These are phyloP conservation scores for Trichophaea hybrida DNA, from an alignment of 2,329 filamentous ascomycete genomes.

Conservation along the genomic window DNA sequence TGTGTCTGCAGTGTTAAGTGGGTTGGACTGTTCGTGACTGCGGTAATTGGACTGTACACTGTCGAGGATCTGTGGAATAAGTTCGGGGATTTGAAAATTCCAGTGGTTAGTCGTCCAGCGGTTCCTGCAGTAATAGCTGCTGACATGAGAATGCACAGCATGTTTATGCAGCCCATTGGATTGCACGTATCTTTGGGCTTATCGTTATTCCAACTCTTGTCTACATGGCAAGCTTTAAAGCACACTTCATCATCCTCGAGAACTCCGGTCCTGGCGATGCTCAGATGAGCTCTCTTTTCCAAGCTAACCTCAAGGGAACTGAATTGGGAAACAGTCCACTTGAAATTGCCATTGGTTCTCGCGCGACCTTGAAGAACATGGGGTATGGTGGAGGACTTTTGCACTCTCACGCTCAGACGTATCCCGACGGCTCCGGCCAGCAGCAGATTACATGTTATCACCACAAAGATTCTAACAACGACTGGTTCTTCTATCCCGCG, in stretches of 20 bases:
- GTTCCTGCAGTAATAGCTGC: background rate
- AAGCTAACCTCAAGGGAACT: conserved; percentile 86
- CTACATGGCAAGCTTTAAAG: conserved; percentile 88
- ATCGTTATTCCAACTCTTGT: conserved; percentile 81
- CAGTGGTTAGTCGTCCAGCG: conserved; percentile 43
- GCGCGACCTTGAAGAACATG: conserved; percentile 96
- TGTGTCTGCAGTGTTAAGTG: conserved; percentile 96
- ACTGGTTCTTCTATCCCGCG: conserved; percentile 98
- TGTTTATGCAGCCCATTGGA: conserved; percentile 63
- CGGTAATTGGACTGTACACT: conserved; percentile 88
- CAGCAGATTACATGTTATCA: conserved; percentile 99
- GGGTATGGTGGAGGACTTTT: conserved; percentile 93
- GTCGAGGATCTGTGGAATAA: conserved; percentile 96
- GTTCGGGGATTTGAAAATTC: conserved; percentile 88
- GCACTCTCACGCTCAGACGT: conserved; percentile 92
- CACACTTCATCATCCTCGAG: conserved; percentile 88
- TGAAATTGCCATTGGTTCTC: conserved; percentile 78
- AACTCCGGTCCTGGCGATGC: conserved; percentile 91
- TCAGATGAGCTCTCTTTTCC: conserved; percentile 99
- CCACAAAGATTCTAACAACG: conserved; percentile 98
- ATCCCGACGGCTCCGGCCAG: conserved; percentile 80
- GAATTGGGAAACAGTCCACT: conserved; percentile 89
- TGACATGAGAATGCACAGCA: conserved; percentile 28
- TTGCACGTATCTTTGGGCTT: conserved; percentile 66
- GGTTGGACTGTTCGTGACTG: conserved; percentile 90